Conservation (phyloP, 352 stramenopile genomes). For the Phytophthora idaei region DNA sequence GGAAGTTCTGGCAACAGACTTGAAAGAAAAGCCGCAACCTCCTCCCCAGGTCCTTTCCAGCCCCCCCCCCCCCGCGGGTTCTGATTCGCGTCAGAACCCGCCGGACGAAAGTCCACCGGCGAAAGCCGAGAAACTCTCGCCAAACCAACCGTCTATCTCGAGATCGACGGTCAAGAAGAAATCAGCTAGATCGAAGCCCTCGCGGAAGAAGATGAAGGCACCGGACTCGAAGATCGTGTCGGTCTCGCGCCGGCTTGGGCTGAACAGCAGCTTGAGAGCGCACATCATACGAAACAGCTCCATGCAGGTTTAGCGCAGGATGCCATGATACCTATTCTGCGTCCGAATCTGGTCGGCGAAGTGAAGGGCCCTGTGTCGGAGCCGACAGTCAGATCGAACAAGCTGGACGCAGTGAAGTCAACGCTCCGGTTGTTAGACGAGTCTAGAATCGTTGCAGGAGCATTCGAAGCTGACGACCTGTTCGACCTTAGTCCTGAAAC, state of each 20-base stretch:
- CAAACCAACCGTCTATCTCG: neutral
- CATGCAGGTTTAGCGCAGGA: neutral
- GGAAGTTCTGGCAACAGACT: too few species aligned
- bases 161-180: neutral
- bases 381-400: neutral
- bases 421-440: neutral
- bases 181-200: neutral
- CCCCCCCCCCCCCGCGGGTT: too few species aligned
- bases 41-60: too few species aligned
- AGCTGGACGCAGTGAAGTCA: neutral
- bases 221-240: neutral
- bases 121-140: neutral
- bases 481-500: neutral
- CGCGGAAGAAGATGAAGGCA: neutral
- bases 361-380: neutral
- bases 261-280: neutral
- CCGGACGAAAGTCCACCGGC: too few species aligned
- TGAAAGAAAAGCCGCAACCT: too few species aligned
- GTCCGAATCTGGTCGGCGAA: neutral
- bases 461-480: neutral
- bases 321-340: neutral
- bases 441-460: neutral
- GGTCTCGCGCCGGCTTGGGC: neutral
- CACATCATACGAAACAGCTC: neutral
- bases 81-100: too few species aligned